A percentile compares a stretch with the other conserved stretches of the same genome.
Conservation (phyloP, 495 filamentous ascomycete genomes). For the Aspergillus leporis region DNA sequence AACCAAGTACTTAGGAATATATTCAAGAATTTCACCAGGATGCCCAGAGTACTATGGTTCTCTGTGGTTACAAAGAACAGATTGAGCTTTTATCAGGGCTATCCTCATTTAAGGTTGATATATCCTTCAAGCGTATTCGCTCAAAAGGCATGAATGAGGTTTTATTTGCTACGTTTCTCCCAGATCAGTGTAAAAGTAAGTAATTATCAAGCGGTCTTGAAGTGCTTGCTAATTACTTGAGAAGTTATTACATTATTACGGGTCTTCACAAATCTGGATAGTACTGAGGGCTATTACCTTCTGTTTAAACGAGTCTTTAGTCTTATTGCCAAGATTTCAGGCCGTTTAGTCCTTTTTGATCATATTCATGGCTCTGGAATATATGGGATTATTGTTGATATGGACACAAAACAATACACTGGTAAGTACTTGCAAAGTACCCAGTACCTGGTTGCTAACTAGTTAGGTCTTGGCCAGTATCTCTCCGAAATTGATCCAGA, state of each 20-base stretch:
- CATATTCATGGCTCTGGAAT: constrained; percentile 12
- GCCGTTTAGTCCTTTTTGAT: constrained; percentile 8
- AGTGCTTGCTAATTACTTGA: constrained; percentile 9
- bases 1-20: constrained; percentile 17
- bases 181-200: constrained; percentile 12
- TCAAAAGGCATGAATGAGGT: constrained; percentile 14
- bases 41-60: constrained; percentile 6
- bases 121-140: constrained; percentile 9
- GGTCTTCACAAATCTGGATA: background rate
- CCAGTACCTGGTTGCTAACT: too few species aligned
- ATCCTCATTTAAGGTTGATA: constrained; percentile 13
- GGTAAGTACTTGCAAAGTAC: constrained; percentile 9
- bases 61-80: constrained; percentile 13
- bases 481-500: constrained; percentile 8
- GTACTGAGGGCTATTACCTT: constrained; percentile 1
- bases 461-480: constrained; percentile 9
- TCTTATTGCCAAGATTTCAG: background rate
- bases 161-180: constrained; percentile 10
- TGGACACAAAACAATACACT: constrained; percentile 7
- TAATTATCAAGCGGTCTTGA: background rate
- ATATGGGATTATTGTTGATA: constrained; percentile 14
- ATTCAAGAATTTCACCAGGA: constrained; percentile 16
- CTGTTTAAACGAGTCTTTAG: constrained; percentile 8
- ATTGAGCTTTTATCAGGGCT: constrained; percentile 3
- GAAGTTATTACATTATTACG: constrained; percentile 1